A percentile compares a stretch with the other conserved stretches of the same genome.
Conservation (phyloP, 192 early-diverging fungal genomes). For the Rhizophagus sp. region DNA sequence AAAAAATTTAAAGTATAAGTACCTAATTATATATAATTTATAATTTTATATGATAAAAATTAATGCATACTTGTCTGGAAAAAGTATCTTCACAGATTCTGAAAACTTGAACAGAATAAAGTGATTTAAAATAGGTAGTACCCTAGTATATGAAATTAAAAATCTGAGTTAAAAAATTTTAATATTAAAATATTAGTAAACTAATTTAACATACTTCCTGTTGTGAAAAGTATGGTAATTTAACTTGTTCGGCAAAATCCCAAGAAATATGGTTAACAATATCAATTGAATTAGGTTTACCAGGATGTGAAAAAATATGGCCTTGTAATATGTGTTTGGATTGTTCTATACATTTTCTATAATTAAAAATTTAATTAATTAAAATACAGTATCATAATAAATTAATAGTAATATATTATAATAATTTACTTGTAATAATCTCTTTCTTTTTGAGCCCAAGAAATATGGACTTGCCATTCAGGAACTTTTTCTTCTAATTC, state of each 20-base stretch:
- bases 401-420: too few relatives aligned
- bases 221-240: conserved; percentile 1
- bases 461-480: not conserved
- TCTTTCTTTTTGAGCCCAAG: not conserved
- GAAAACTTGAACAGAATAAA: conserved; percentile 2
- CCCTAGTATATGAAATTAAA: not conserved
- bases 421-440: not conserved
- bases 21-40: not conserved
- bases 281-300: not conserved
- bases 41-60: too few relatives aligned
- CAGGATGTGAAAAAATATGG: not conserved
- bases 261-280: conserved; percentile 11
- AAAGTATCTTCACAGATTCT: conserved; percentile 14
- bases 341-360: not conserved
- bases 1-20: not conserved
- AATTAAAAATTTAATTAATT: not conserved
- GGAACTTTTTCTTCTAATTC: too few relatives aligned
- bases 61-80: not conserved
- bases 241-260: not conserved
- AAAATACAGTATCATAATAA: not conserved
- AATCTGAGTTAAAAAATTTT: too few relatives aligned
- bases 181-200: not conserved
- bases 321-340: not conserved
- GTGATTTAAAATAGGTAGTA: conserved; percentile 12
- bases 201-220: not conserved